These are phyloP conservation scores for Tirmania nivea DNA, from an alignment of 495 filamentous ascomycete genomes.

Conservation along the genomic window DNA sequence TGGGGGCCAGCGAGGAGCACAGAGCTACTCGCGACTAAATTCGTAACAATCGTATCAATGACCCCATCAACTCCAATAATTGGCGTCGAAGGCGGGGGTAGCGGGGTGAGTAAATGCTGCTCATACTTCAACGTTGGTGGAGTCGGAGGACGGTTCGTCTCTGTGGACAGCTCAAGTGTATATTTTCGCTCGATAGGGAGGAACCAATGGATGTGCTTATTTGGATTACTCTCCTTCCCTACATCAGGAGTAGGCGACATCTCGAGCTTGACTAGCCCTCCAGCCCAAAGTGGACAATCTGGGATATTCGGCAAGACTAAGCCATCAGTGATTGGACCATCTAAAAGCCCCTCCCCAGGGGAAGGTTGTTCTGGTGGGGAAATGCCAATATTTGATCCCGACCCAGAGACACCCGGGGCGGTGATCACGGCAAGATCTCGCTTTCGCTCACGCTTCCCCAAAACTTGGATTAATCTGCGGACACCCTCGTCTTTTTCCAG, in stretches of 20 bases:
- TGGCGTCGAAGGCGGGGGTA: slow-evolving; percentile 23
- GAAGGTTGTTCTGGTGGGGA: not conserved
- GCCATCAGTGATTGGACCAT: slow-evolving; percentile 75
- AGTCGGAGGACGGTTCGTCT: not conserved
- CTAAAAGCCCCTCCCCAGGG: slow-evolving; percentile 39
- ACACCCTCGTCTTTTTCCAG: slow-evolving; percentile 15
- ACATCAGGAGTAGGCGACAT: slow-evolving; percentile 19
- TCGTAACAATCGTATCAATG: slow-evolving; percentile 42
- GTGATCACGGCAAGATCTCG: slow-evolving; percentile 16
- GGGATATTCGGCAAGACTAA: slow-evolving; percentile 38
- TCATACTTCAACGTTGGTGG: slow-evolving; percentile 27
- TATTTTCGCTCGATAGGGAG: slow-evolving; percentile 52
- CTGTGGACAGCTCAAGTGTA: slow-evolving; percentile 29
- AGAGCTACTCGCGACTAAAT: slow-evolving; percentile 66
- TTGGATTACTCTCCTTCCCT: slow-evolving; percentile 11
- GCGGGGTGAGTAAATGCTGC: slow-evolving; percentile 39
- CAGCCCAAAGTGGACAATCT: slow-evolving; percentile 15
- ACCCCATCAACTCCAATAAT: slow-evolving; percentile 70
- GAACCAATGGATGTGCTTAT: slow-evolving; percentile 44
- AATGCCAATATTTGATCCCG: not conserved
- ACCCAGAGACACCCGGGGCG: not conserved
- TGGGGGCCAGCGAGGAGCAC: slow-evolving; percentile 72
- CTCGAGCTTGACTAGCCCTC: slow-evolving; percentile 16
- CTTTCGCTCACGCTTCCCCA: slow-evolving; percentile 36
- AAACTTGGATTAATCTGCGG: slow-evolving; percentile 22